phyloP scores from a whole-genome alignment of 805 yeast genomes.

The Pichia insulana region DNA sequence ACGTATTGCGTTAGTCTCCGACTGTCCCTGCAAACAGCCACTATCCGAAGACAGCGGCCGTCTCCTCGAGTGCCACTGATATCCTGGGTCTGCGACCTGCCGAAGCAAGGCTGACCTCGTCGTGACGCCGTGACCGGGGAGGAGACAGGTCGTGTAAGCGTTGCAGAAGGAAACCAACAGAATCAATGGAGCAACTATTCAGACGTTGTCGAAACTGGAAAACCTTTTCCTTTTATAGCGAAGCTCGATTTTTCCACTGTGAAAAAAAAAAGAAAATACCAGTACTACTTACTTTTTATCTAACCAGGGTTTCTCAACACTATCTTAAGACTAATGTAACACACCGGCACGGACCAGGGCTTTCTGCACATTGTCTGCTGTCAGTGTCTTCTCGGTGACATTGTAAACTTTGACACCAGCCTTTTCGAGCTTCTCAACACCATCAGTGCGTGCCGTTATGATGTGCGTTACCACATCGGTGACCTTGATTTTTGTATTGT shows the following conservation, averaged over 20 bases:
- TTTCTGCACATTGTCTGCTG: no score
- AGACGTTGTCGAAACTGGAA: background rate
- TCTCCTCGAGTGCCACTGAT: constrained; percentile 4
- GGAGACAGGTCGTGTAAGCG: background rate
- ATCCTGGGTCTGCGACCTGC: constrained; percentile 3
- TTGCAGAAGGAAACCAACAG: background rate
- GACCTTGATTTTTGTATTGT: background rate
- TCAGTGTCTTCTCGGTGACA: no score
- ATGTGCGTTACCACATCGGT: background rate
- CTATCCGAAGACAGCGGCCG: background rate
- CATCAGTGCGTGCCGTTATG: background rate
- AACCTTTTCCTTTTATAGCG: background rate
- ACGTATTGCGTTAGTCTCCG: constrained; percentile 2
- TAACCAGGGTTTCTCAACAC: no score
- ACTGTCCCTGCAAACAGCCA: background rate
- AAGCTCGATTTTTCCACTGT: no score
- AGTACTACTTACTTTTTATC: no score
- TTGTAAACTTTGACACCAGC: no score
- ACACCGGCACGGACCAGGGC: no score
- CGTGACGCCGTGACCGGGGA: constrained; percentile 5
- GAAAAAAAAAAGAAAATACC: no score
- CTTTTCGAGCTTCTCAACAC: no score
- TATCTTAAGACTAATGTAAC: no score
- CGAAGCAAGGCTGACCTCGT: constrained; percentile 4
- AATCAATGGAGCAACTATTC: no score